These are phyloP conservation scores for Colletotrichum sp. DNA, from an alignment of 2,329 filamentous ascomycete genomes.

Conservation along the genomic window DNA sequence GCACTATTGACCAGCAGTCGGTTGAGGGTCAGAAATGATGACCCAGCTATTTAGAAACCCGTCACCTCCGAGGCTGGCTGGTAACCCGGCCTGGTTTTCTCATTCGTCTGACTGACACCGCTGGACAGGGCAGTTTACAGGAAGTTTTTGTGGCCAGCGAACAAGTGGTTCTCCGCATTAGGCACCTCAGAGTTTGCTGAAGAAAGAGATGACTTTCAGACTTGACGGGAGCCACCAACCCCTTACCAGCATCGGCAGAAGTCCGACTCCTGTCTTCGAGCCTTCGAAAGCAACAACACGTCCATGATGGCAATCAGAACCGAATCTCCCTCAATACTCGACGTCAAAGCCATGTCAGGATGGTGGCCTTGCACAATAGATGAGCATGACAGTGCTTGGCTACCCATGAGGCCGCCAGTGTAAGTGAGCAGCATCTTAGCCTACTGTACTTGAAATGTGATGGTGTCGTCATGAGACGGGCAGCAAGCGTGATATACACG, in stretches of 20 bases:
- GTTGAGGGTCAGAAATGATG: not conserved
- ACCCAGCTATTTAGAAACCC: not conserved
- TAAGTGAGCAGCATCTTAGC: not conserved
- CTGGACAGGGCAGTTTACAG: not conserved
- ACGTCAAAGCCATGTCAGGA: not conserved
- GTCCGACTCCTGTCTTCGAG: not conserved
- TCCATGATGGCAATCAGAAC: not conserved
- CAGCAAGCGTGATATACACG: not conserved
- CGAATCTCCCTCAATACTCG: no score
- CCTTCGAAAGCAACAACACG: not conserved
- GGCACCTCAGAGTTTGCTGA: not conserved
- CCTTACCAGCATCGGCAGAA: not conserved
- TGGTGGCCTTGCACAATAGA: not conserved
- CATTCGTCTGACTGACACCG: not conserved
- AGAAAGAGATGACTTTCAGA: not conserved
- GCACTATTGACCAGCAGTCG: not conserved
- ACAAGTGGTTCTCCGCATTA: not conserved
- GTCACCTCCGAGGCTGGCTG: not conserved
- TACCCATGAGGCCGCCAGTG: not conserved
- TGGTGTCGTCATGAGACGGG: not conserved
- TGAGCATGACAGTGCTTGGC: not conserved
- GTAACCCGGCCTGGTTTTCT: not conserved
- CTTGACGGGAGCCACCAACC: not conserved
- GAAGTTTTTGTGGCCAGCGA: not conserved
- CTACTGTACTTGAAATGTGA: not conserved